Base-by-base conservation (phyloP, 2,329 filamentous ascomycete species). In the Tolypocladium ovalisporum region DNA sequence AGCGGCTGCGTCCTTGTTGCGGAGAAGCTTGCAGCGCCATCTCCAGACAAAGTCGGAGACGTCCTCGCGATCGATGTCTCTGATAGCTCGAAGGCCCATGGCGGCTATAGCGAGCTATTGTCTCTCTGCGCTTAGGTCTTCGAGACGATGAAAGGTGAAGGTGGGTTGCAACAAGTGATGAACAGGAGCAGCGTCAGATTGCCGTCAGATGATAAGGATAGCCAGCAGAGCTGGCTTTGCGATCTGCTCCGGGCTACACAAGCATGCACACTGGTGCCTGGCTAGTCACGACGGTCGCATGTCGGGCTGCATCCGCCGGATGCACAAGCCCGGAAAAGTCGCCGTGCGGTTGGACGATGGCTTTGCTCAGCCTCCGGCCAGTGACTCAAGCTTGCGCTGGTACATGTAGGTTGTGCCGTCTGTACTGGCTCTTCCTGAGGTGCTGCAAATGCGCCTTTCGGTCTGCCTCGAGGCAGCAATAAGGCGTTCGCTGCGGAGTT, bases 11-110 rank as follows among this genome's bases (percentile, higher is more conserved):
- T 63, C 62, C 19, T 61, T 61, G n/a, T 39, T 57, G 12, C 60
- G 62, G 32, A 67, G 54, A 17, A 70, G 32, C 58, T 67, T 72
- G 62, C 67, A 68, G 17, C 68, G 68, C 63, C 62, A 67, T 59
- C 67, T 69, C 68, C 67, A 68, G 32, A 65, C 58, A 7, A 64
- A 59, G 32, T 68, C 66, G 39, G 68, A 69, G 34, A 71, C 54
- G 7, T 59, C 57, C 27, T 65, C 62, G 35, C 64, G 60, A 12
- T 58, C 57, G 42, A 60, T 49, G 15, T 64, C 57, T 51, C 10
- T 51, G 47, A 51, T 51, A 27, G 47, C 47, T 27, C 59, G 58
- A 42, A 63, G 24, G 3, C 57, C 19, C 51, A 65, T 66, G 32
- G n/a, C 57, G 56, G 17, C 9, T 22, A 6, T n/a, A n/a, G n/a